phyloP scores from a whole-genome alignment of 1,139 yeast species.

The Arxiozyma bovina region DNA sequence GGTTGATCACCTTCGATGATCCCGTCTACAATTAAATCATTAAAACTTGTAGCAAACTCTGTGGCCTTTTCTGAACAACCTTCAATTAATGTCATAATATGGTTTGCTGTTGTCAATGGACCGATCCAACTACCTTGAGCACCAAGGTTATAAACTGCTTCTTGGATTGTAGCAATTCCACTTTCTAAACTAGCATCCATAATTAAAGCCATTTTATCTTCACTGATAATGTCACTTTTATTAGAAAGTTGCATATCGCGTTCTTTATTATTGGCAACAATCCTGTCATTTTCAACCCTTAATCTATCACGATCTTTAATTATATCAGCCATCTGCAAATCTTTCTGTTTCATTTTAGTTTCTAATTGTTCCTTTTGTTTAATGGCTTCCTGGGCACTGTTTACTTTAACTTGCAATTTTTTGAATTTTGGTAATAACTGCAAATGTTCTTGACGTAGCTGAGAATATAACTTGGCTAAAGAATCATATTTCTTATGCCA shows the following conservation, averaged over 20 bases:
- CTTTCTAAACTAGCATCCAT: constrained; percentile 67
- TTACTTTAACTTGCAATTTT: constrained; percentile 78
- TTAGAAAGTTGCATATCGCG: neutral
- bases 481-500: constrained; percentile 90
- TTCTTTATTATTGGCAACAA: neutral
- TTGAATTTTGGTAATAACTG: constrained; percentile 72
- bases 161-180: constrained; percentile 67
- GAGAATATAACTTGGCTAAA: constrained; percentile 81
- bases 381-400: constrained; percentile 87
- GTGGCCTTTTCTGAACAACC: constrained; percentile 65
- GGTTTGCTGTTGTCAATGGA: constrained; percentile 67
- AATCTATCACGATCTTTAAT: constrained; percentile 89
- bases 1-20: constrained; percentile 55
- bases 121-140: constrained; percentile 83
- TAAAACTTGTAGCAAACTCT: constrained; percentile 73
- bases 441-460: constrained; percentile 85
- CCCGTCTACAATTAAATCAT: constrained; percentile 71
- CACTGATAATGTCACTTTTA: constrained; percentile 16
- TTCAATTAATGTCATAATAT: constrained; percentile 52
- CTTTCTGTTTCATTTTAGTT: constrained; percentile 76
- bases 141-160: constrained; percentile 59
- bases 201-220: constrained; percentile 29
- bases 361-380: constrained; percentile 77
- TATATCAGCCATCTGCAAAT: constrained; percentile 79
- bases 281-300: constrained; percentile 67